Percentiles rank a stretch among this genome's conserved stretches.
phyloP scores from a whole-genome alignment of 1,284 basidiomycete genomes.

The Ceraceosorus bombacis region DNA sequence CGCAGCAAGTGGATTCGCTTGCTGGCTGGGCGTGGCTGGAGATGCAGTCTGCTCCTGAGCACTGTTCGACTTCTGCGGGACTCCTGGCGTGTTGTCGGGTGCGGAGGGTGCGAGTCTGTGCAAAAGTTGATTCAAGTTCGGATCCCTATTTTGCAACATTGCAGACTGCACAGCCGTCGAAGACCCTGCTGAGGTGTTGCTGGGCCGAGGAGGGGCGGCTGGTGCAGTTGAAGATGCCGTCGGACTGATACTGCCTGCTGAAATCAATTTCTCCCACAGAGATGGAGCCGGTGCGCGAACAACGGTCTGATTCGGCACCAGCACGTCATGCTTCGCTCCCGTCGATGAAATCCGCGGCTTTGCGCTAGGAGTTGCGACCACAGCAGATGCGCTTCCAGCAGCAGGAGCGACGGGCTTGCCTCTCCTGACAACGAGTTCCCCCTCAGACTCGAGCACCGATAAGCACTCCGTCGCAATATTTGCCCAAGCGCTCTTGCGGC shows the following conservation, averaged over 20 bases:
- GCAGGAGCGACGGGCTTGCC: background rate
- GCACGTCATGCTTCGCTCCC: too few relatives aligned
- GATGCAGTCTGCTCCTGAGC: too few relatives aligned
- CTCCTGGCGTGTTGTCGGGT: too few relatives aligned
- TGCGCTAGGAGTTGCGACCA: too few relatives aligned
- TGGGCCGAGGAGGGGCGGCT: constrained; percentile 1
- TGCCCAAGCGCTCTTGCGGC: constrained; percentile 8
- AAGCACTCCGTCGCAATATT: constrained; percentile 7
- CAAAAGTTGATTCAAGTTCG: background rate
- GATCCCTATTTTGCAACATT: too few relatives aligned
- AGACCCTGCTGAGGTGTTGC: background rate
- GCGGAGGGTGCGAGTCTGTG: background rate
- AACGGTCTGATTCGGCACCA: too few relatives aligned
- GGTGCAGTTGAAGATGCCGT: background rate
- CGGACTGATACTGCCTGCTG: background rate
- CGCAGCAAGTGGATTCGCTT: too few relatives aligned
- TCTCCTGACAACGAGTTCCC: background rate
- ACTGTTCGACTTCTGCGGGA: too few relatives aligned
- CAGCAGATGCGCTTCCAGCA: too few relatives aligned
- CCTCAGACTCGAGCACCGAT: constrained; percentile 2
- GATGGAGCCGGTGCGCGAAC: background rate
- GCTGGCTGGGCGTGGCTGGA: too few relatives aligned
- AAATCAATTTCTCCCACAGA: constrained; percentile 7
- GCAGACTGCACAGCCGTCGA: too few relatives aligned
- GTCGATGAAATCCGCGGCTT: too few relatives aligned